A percentile compares a stretch with the other conserved stretches of the same genome.
Conservation (phyloP, 106 monocot species). For the Agapanthus africanus region DNA sequence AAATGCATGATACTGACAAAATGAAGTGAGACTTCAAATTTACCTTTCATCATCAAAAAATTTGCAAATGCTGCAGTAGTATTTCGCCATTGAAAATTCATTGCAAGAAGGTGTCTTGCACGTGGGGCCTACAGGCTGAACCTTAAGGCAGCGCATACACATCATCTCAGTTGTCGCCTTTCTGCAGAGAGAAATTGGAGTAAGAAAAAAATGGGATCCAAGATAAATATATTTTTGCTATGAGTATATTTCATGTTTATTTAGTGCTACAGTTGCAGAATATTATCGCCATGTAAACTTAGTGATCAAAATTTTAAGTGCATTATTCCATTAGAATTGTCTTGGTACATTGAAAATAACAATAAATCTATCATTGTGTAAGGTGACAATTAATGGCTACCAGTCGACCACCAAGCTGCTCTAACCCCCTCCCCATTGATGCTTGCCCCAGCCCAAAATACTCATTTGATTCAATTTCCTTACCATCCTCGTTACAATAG, state of each 20-base stretch:
- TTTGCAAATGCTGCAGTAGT: slow-evolving; percentile 97
- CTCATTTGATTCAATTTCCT: too few relatives aligned
- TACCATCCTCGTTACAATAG: too few relatives aligned
- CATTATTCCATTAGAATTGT: too few relatives aligned
- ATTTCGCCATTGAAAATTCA: slow-evolving; percentile 87
- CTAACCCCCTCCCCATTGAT: too few relatives aligned
- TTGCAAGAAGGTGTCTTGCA: slow-evolving; percentile 78
- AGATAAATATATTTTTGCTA: too few relatives aligned
- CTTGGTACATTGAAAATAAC: not conserved
- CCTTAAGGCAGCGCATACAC: slow-evolving; percentile 87
- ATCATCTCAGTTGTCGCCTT: slow-evolving; percentile 95
- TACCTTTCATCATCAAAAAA: slow-evolving; percentile 99
- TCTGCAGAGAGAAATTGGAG: slow-evolving; percentile 29
- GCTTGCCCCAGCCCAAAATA: too few relatives aligned
- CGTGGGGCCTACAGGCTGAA: slow-evolving; percentile 70
- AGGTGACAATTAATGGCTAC: not conserved
- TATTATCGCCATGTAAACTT: not conserved
- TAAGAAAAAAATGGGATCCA: not conserved
- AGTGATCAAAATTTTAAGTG: not conserved
- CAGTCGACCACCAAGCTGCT: not conserved
- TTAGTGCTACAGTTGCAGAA: not conserved
- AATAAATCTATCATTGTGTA: not conserved
- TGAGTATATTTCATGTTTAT: too few relatives aligned
- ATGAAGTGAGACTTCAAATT: not conserved
- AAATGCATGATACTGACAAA: not conserved